Conservation (phyloP, 805 yeast species). For the Saccharomycopsis microspora region DNA sequence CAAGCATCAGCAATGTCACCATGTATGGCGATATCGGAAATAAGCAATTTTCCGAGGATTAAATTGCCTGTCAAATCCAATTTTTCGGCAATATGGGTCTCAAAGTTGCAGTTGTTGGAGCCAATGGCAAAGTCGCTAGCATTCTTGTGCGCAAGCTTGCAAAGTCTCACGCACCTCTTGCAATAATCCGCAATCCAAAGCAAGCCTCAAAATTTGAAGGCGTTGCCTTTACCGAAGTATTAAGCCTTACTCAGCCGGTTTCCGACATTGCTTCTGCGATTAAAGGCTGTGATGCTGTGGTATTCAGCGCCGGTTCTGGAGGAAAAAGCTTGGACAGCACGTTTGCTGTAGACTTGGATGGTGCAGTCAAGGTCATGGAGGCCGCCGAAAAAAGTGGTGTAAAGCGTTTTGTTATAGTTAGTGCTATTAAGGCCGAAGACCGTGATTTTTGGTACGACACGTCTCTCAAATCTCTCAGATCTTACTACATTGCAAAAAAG, state of each 20-base stretch:
- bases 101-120: not conserved
- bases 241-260: slow-evolving; percentile 27
- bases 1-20: no score
- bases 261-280: slow-evolving; percentile 27
- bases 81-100: slow-evolving; percentile 10
- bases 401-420: slow-evolving; percentile 38
- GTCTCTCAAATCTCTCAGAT: slow-evolving; percentile 28
- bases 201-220: slow-evolving; percentile 31
- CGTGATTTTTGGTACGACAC: slow-evolving; percentile 33
- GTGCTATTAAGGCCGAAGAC: slow-evolving; percentile 45
- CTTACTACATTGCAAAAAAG: slow-evolving; percentile 50
- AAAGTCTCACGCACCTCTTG: slow-evolving; percentile 25
- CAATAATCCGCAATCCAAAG: slow-evolving; percentile 33
- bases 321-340: slow-evolving; percentile 37
- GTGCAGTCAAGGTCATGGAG: slow-evolving; percentile 45
- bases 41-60: no score
- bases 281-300: slow-evolving; percentile 41
- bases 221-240: slow-evolving; percentile 19
- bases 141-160: slow-evolving; percentile 28
- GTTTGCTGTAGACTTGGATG: slow-evolving; percentile 49
- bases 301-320: slow-evolving; percentile 53
- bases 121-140: slow-evolving; percentile 1
- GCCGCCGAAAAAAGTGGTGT: slow-evolving; percentile 36
- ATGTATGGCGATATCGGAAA: no score
- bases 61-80: not conserved